These are phyloP conservation scores for Gracilaria vermiculophylla DNA, from an alignment of 23 red algal species.

Conservation along the genomic window DNA sequence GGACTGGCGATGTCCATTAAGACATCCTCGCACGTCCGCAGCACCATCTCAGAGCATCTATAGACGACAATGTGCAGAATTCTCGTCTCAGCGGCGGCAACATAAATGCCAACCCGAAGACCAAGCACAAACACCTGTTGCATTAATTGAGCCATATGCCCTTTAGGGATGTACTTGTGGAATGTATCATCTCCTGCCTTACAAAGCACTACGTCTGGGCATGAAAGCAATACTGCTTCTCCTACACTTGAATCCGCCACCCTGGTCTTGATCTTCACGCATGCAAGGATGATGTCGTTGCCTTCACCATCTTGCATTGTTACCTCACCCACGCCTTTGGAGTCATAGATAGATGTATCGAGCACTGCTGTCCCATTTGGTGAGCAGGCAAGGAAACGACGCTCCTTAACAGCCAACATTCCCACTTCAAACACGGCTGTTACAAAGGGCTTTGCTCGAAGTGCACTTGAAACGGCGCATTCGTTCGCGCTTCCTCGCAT, in stretches of 20 bases:
- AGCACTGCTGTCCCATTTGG: not conserved
- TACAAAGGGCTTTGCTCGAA: not conserved
- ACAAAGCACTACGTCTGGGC: not conserved
- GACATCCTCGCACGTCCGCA: not conserved
- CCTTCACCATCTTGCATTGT: not conserved
- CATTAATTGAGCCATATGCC: not conserved
- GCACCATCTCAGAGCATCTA: not conserved
- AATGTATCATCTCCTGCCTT: not conserved
- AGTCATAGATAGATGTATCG: not conserved
- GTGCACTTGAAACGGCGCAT: not conserved
- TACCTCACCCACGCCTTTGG: not conserved
- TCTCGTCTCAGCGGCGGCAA: constrained; percentile 4
- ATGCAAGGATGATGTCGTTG: not conserved
- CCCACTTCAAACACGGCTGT: not conserved
- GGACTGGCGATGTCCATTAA: not conserved
- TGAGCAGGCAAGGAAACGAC: not conserved
- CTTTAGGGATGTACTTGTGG: not conserved
- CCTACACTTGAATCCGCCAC: not conserved
- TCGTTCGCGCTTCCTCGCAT: constrained; percentile 12
- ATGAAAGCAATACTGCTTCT: not conserved
- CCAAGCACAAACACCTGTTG: not conserved
- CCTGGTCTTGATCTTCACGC: not conserved
- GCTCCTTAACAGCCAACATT: not conserved
- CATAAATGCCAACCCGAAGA: not conserved
- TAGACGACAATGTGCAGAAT: not conserved